Evolutionary conservation across 2,329 filamentous ascomycete genomes (phyloP), one percentile per base, ranked within the genome.

Genomic region (Fusarium tuaranense): DNA sequence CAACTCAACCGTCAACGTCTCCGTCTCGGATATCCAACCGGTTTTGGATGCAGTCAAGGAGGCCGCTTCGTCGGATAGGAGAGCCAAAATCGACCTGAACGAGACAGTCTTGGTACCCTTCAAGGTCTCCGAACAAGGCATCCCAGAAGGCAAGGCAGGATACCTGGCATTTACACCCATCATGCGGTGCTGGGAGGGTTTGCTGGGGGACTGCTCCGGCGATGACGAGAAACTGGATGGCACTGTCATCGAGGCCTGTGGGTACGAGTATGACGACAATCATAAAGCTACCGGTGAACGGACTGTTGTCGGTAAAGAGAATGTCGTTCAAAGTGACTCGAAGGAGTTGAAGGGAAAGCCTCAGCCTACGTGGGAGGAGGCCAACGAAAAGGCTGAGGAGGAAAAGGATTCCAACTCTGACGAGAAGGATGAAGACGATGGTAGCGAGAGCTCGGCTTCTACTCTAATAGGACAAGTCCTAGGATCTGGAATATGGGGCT

Each of bases 1-100:
- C n/a, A 59, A 59, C 63, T 59, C 63, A 1, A 65, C 63, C 10
- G 16, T 65, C 27, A 65, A 65, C 10, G 63, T 34, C 2, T 22
- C 48, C 3, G 36, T 65, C 9, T 65, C 51, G 14, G 38, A 65
- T 22, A 20, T 34, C 5, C 36, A 34, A 27, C 13, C 63, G 7
- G 36, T 65, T 12, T 16, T 65, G 1, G 51, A 65, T 12, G 51
- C 51, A 8, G 63, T 65, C 4, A 53, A 38, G 14, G 14, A 59
- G 3, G 63, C 63, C 16, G 30, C 20, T 7, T 16, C n/a, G 4
- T 39, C 51, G 3, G 20, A 59, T 10, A 12, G 6, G 13, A n/a
- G 18, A 12, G 25, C 16, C 9, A 16, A 2, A 3, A 39, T 59
- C 5, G 16, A 65, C 27, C n/a, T 65, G 4, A 65, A 65, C 16